Evolutionary conservation across 2,329 filamentous ascomycete genomes (phyloP).

Genomic region (Fusarium temperatum): DNA sequence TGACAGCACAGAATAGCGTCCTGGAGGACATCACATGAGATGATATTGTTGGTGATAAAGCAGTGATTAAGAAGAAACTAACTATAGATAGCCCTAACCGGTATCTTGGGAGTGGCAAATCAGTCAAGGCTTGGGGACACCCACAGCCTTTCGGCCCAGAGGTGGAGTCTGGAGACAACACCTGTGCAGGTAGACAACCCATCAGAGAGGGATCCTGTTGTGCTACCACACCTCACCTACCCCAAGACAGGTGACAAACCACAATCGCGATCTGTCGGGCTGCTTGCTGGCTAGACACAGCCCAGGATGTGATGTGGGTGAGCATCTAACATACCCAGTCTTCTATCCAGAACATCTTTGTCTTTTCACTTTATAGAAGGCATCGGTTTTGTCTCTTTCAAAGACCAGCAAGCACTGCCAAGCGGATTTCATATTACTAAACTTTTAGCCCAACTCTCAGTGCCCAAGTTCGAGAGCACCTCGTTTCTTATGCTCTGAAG

Average conservation of each 20-base stretch:
- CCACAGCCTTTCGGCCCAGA: constrained; percentile 17
- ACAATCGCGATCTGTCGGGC: constrained; percentile 33
- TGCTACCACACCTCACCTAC: constrained; percentile 17
- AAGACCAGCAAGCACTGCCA: not conserved
- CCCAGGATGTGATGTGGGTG: constrained; percentile 12
- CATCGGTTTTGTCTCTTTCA: not conserved
- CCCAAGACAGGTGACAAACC: not conserved
- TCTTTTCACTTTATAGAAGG: not conserved
- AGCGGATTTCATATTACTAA: not conserved
- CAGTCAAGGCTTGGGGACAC: not conserved
- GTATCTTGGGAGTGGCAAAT: constrained; percentile 38
- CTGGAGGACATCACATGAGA: constrained; percentile 17
- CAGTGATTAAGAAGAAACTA: constrained; percentile 13
- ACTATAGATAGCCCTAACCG: constrained; percentile 31
- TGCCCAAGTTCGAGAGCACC: not conserved
- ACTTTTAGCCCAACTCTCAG: not conserved
- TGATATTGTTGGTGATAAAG: not conserved
- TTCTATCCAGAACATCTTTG: not conserved
- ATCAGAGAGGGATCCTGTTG: constrained; percentile 1
- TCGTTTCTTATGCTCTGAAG: not conserved
- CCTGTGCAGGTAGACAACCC: not conserved
- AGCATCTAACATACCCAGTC: not conserved
- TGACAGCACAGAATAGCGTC: not conserved
- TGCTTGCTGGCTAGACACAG: not conserved
- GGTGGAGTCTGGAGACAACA: constrained; percentile 1